Evolutionary conservation across 306 rosid species (phyloP), one percentile per base, ranked within the genome.

Genomic region (Vicia villosa): DNA sequence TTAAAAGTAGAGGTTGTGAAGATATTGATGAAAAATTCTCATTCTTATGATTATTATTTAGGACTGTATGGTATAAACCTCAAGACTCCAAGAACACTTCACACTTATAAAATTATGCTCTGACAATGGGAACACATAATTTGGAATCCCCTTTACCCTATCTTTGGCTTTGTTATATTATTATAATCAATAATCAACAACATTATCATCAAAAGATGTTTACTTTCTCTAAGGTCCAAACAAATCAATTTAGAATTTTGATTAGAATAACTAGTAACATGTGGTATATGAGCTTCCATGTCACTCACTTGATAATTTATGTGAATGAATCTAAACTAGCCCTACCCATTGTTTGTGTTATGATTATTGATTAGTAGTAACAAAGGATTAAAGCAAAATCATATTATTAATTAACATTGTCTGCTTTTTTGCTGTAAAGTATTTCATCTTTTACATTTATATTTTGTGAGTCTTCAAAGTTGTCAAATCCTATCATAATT

Each of bases 131-230:
- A 77, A 34, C 55, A 57, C 63, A 36, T 68, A 65, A 78, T 79
- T 60, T 64, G 76, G 81, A 82, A 74, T 78, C 78, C 64, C 69
- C 58, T 82, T 82, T 64, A 56, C 51, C 42, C 63, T 17, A 58
- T 59, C 40, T 61, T 66, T 66, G 61, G 40, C 65, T 45, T 60
- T 13, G 45, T 65, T 63, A 69, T 56, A 10, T 21, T 52, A 52
- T 17, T 15, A 47, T 47, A 50, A 68, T 64, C 49, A 72, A 30
- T 40, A 55, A 50, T 50, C 57, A 52, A 26, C 30, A 56, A 58
- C 69, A 68, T 70, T 59, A 74, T 82, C 78, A 71, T 66, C 46
- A 34, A 21, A 47, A 68, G 58, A 79, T 20, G 43, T 67, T 67
- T 49, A 72, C 67, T 58, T 51, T 58, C 19, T 16, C 37, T 54